phyloP scores from a whole-genome alignment of 176 grass and related monocot species.

The Dendrocalamus sinicus region DNA sequence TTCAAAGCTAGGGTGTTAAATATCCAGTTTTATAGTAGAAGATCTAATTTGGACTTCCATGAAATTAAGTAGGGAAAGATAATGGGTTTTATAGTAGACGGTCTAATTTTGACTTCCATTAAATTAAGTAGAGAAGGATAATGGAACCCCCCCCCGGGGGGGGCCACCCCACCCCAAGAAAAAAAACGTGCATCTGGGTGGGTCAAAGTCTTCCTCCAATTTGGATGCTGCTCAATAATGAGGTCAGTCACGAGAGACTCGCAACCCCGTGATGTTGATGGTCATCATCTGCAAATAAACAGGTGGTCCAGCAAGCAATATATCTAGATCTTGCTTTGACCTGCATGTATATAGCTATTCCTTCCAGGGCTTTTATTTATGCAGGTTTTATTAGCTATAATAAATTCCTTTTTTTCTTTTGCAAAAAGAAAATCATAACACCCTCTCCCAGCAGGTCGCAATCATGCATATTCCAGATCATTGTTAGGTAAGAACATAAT shows the following conservation, averaged over 20 bases:
- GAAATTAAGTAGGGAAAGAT: too few species aligned
- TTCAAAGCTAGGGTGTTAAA: too few species aligned
- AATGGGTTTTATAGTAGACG: too few species aligned
- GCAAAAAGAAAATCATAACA: background rate
- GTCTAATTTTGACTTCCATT: too few species aligned
- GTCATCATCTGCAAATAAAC: background rate
- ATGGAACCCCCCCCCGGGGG: too few species aligned
- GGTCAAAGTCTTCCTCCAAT: background rate
- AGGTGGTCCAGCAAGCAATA: conserved; percentile 18
- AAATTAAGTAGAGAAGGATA: too few species aligned
- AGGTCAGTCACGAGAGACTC: background rate
- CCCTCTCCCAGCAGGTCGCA: too few species aligned
- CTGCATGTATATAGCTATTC: background rate
- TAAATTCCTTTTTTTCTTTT: background rate
- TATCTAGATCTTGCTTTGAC: conserved; percentile 19
- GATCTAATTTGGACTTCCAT: too few species aligned
- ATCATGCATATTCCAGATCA: too few species aligned
- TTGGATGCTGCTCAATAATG: background rate
- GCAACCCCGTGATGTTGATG: background rate
- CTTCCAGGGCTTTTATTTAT: background rate
- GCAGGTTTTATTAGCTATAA: background rate
- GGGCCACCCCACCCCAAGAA: too few species aligned
- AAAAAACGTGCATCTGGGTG: background rate
- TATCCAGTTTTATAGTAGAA: too few species aligned
- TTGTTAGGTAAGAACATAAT: too few species aligned